Percentiles rank a stretch among this genome's conserved stretches.
Conservation (phyloP, 495 filamentous ascomycete genomes). For the Aspergillus bertholletiae region DNA sequence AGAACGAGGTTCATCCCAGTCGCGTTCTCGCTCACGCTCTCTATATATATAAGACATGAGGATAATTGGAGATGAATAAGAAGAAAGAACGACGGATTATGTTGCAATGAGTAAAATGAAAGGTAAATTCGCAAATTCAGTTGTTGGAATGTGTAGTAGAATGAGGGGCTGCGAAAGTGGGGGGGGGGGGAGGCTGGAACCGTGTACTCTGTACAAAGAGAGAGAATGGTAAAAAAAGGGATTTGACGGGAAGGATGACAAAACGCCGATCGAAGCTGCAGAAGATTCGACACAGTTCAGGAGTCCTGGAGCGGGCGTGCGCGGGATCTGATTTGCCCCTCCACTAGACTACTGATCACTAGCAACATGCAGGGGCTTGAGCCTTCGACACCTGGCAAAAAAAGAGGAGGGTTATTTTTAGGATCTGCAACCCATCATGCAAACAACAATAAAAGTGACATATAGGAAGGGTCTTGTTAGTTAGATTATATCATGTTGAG, state of each 20-base stretch:
- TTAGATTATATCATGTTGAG: too few species aligned
- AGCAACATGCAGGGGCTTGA: too few species aligned
- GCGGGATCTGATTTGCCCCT: too few species aligned
- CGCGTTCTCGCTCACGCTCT: slow-evolving; percentile 42
- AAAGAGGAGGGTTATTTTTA: background rate
- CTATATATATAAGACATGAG: slow-evolving; percentile 46
- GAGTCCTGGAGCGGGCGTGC: too few species aligned
- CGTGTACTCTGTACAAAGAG: background rate
- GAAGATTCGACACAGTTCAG: slow-evolving; percentile 4
- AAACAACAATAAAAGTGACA: background rate
- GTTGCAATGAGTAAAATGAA: background rate
- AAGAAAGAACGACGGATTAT: background rate
- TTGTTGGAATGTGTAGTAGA: background rate
- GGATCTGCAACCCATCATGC: background rate
- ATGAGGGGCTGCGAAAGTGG: background rate
- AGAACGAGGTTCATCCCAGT: slow-evolving; percentile 40
- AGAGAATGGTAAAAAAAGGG: background rate
- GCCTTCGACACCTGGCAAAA: too few species aligned
- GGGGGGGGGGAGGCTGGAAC: slow-evolving; percentile 5
- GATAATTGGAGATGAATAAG: slow-evolving; percentile 1
- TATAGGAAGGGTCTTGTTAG: too few species aligned
- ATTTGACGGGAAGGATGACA: background rate
- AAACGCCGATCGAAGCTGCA: background rate
- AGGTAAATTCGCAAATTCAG: background rate
- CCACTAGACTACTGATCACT: too few species aligned